Evolutionary conservation across 306 rosid genomes (phyloP), one percentile per base, ranked within the genome.

Genomic region (Coriaria nepalensis): DNA sequence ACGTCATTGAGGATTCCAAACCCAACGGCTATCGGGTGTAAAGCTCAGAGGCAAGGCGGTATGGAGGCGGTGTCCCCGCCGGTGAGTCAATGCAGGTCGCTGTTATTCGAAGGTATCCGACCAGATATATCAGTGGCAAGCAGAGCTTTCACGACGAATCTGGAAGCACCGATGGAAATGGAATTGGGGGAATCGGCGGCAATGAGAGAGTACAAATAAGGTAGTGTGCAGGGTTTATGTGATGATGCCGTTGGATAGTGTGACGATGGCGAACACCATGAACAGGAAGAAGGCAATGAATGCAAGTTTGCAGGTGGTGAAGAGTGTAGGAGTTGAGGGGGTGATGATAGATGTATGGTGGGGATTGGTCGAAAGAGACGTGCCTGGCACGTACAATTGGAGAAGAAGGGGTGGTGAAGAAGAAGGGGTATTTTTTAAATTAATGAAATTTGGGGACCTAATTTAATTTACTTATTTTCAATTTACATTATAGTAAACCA

Each of bases 281-380:
- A 52, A 62, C 20, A 70, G 78, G 69, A 73, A 42, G 8, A 80
- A 64, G 52, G 60, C 78, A 0, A 69, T 78, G 75, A 48, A 43
- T 43, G 38, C 66, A 43, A 75, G 94, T n/a, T 62, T 83, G 6
- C 61, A 66, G 61, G 79, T 94, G 8, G 76, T 87, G 2, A 82
- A 76, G 5, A 40, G 60, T 1, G 81, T 93, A 0, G 94, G 94
- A 37, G 93, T 87, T 0, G 96, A 83, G 20, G 96, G 96, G 33
- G 93, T 87, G 45, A 94, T 74, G 2, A 58, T 87, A 34, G 96
- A 87, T 73, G 77, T 83, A 15, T 83, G 94, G 94, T 87, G 96
- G 96, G 96, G 88, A 2, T 37, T 87, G 51, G 93, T 87, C 13
- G 96, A 87, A 80, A 78, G 68, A 73, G 73, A 69, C 40, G 68